phyloP scores from a whole-genome alignment of 1,284 basidiomycete genomes.

The Papiliotrema nemorosa region DNA sequence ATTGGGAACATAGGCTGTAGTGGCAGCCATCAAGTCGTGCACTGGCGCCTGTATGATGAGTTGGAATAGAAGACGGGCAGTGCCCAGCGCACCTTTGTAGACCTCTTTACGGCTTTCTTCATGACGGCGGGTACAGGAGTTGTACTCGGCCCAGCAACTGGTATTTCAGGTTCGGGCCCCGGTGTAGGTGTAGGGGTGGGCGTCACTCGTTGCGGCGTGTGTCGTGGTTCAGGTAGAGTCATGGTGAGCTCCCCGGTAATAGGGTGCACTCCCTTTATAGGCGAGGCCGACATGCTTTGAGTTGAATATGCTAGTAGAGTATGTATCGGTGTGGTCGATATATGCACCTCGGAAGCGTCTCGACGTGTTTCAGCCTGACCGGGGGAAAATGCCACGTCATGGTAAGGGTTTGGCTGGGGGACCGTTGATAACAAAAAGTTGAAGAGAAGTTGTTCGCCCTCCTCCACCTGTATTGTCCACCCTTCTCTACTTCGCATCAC shows the following conservation, averaged over 20 bases:
- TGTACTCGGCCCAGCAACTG: slow-evolving; percentile 8
- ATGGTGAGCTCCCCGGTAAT: no score
- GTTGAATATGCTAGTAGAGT: no score
- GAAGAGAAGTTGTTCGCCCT: slow-evolving; percentile 4
- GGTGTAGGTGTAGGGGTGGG: slow-evolving; percentile 13
- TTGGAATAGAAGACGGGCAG: background rate
- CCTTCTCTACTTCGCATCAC: background rate
- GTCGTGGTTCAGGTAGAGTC: no score
- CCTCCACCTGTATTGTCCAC: slow-evolving; percentile 3
- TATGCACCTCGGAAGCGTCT: no score
- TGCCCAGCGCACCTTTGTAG: background rate
- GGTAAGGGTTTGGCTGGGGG: background rate
- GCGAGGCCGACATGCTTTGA: no score
- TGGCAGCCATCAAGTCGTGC: slow-evolving; percentile 30
- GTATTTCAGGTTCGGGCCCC: background rate
- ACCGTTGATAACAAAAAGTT: background rate
- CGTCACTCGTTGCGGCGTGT: no score
- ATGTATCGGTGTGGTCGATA: no score
- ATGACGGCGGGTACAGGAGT: slow-evolving; percentile 1
- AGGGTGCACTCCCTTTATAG: no score
- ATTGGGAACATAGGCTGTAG: slow-evolving; percentile 38
- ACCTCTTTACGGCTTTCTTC: background rate
- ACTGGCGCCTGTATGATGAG: slow-evolving; percentile 14
- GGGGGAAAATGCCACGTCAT: background rate
- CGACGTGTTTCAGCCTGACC: no score